These are phyloP conservation scores for Angomonas desouzai DNA, from an alignment of 208 protist species.

Conservation along the genomic window DNA sequence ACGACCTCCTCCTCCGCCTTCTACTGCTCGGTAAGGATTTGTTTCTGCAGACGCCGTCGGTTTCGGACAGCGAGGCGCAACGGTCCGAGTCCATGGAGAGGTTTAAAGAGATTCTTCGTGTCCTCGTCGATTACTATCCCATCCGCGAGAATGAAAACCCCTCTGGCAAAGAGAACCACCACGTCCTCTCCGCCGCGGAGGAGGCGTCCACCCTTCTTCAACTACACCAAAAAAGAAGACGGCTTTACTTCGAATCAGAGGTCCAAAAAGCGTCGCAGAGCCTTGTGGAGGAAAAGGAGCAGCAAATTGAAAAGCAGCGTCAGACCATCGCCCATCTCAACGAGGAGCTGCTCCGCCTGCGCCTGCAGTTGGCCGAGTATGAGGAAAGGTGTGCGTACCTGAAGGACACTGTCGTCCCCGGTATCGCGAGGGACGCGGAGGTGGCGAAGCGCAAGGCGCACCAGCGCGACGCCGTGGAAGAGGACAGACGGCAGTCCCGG, in stretches of 20 bases:
- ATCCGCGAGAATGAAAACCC: too few relatives aligned
- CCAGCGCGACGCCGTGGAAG: not conserved
- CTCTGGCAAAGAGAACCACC: too few relatives aligned
- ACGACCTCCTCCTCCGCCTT: not conserved
- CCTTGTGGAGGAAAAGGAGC: not conserved
- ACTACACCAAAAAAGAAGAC: not conserved
- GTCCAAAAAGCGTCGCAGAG: not conserved
- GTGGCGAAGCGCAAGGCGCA: constrained; percentile 21
- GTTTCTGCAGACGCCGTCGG: not conserved
- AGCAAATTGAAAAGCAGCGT: constrained; percentile 12
- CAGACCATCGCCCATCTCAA: constrained; percentile 11
- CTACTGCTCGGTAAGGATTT: not conserved
- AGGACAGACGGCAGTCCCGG: not conserved
- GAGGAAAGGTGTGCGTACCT: constrained; percentile 33
- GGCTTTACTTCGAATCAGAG: not conserved
- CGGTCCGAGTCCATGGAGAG: not conserved
- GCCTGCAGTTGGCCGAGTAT: constrained; percentile 23
- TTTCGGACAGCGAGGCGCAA: not conserved
- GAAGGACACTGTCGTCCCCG: constrained; percentile 31
- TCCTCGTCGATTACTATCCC: too few relatives aligned
- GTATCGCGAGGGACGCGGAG: constrained; percentile 22
- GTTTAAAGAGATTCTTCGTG: not conserved
- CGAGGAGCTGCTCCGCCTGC: constrained; percentile 21
- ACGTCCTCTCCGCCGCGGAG: not conserved
- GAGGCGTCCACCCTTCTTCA: not conserved